Base-by-base conservation (phyloP, 176 grass and related monocot species). In the Musa acuminata region DNA sequence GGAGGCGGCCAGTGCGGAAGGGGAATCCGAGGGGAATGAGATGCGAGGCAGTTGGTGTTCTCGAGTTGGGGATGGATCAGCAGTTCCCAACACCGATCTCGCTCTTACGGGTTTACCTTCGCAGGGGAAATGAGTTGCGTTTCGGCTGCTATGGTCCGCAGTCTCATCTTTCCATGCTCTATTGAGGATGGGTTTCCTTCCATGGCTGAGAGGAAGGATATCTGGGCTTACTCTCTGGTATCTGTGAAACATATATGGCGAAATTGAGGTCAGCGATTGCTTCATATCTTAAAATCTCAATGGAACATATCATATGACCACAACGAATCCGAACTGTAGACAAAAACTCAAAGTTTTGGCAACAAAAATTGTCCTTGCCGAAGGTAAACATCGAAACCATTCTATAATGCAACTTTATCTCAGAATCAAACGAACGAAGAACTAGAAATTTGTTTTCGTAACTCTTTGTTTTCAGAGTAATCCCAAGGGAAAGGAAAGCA, bases 171-270 rank as follows among this genome's bases (percentile, higher is more conserved):
- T 69, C 80, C 83, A 81, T 27, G 89, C 74, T 78, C 80, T 90
- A 43, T 6, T 43, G 49, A 77, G 27, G 16, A 58, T 71, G 13
- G 49, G 83, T 77, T 85, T 91, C 58, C 77, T 68, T 50, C 63
- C 72, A 72, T 85, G 84, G 54, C 78, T 53, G 50, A 87, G 82
- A 1, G 82, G 86, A 16, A 87, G 51, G 67, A 75, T 70, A 66
- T 96, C 92, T 9, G 86, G 72, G 54, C 63, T 87, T 1, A 88
- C 75, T 84, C 82, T 89, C 74, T 88, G 83, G 77, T 55, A 91
- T 84, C 92, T 96, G 84, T 5, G 7, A 20, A 75, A 24, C 54
- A 63, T 52, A 16, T 13, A 77, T 8, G 10, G 49, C 8, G 20
- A 51, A 50, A 77, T 25, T n/a, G 49, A 51, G 35, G 16, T 77